These are phyloP conservation scores for Basipetospora chlamydospora DNA, from an alignment of 2,329 filamentous ascomycete genomes.

Conservation along the genomic window DNA sequence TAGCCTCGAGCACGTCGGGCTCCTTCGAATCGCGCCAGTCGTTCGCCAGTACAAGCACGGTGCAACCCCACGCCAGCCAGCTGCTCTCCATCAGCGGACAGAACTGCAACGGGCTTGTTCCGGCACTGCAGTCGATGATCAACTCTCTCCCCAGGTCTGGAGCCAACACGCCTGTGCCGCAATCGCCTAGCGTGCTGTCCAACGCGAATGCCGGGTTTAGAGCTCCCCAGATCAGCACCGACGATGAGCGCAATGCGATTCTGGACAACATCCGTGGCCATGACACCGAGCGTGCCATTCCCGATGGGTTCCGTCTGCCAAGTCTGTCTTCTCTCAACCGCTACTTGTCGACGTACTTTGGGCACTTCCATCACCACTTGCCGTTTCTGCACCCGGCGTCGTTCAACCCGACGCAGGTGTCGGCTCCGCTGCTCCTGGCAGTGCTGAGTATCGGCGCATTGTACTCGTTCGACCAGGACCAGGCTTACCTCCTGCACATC, in stretches of 20 bases:
- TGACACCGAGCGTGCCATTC: slow-evolving; percentile 69
- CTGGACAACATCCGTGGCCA: slow-evolving; percentile 71
- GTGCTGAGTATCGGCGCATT: slow-evolving; percentile 90
- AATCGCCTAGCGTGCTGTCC: slow-evolving; percentile 52
- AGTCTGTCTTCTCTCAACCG: slow-evolving; percentile 70
- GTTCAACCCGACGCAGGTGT: slow-evolving; percentile 66
- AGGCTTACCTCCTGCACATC: slow-evolving; percentile 93
- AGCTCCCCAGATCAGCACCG: slow-evolving; percentile 67
- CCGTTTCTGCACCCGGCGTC: slow-evolving; percentile 90
- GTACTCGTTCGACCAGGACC: slow-evolving; percentile 93
- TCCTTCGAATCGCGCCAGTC: slow-evolving; percentile 55
- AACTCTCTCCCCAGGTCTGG: slow-evolving; percentile 55
- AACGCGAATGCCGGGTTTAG: slow-evolving; percentile 52
- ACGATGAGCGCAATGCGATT: slow-evolving; percentile 74
- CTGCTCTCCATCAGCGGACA: slow-evolving; percentile 57
- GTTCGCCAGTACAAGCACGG: slow-evolving; percentile 42
- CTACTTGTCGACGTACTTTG: slow-evolving; percentile 92
- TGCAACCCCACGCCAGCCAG: slow-evolving; percentile 44
- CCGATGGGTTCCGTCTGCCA: slow-evolving; percentile 82
- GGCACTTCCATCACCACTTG: slow-evolving; percentile 89
- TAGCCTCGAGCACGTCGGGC: slow-evolving; percentile 47
- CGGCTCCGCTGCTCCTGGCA: slow-evolving; percentile 71
- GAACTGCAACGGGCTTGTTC: slow-evolving; percentile 42
- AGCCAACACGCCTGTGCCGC: slow-evolving; percentile 54
- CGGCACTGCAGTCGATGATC: slow-evolving; percentile 57